These are phyloP conservation scores for Pseudodiploospora longispora DNA, from an alignment of 2,329 filamentous ascomycete genomes.

Conservation along the genomic window DNA sequence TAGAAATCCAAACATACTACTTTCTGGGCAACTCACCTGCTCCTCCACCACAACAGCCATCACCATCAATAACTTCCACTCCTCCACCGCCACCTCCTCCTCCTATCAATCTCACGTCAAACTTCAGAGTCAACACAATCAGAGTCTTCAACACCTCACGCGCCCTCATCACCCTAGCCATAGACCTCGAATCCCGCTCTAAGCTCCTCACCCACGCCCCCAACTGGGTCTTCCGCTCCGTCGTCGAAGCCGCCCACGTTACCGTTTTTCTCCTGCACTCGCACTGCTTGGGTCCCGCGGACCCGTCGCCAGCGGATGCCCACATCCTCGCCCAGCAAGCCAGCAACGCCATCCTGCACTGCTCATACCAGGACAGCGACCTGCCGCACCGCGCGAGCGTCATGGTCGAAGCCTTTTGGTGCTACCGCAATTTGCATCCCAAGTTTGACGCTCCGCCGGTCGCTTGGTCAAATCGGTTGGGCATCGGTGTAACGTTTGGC, in stretches of 20 bases:
- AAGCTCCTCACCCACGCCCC: conserved; percentile 39
- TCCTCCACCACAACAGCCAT: conserved; percentile 30
- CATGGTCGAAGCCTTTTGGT: conserved; percentile 44
- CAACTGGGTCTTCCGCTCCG: conserved; percentile 39
- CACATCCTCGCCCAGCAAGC: conserved; percentile 22
- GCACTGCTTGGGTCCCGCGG: conserved; percentile 24
- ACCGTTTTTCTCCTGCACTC: conserved; percentile 38
- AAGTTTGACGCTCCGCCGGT: conserved; percentile 31
- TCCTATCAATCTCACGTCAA: not conserved
- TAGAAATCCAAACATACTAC: conserved; percentile 48
- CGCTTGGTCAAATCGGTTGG: conserved; percentile 37
- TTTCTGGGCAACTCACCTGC: conserved; percentile 35
- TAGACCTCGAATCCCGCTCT: conserved; percentile 32
- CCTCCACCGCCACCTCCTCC: conserved; percentile 19
- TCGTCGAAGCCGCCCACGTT: conserved; percentile 38
- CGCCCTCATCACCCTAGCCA: conserved; percentile 33
- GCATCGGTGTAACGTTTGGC: conserved; percentile 41
- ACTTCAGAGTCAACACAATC: conserved; percentile 35
- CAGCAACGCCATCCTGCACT: conserved; percentile 30
- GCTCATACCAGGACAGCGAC: conserved; percentile 41
- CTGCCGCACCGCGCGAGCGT: conserved; percentile 36
- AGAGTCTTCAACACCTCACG: conserved; percentile 41
- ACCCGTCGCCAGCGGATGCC: conserved; percentile 22
- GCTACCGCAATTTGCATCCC: conserved; percentile 28
- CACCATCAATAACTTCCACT: conserved; percentile 38